phyloP scores from a whole-genome alignment of 1,284 basidiomycete genomes.

The Hypsizygus ulmarius region DNA sequence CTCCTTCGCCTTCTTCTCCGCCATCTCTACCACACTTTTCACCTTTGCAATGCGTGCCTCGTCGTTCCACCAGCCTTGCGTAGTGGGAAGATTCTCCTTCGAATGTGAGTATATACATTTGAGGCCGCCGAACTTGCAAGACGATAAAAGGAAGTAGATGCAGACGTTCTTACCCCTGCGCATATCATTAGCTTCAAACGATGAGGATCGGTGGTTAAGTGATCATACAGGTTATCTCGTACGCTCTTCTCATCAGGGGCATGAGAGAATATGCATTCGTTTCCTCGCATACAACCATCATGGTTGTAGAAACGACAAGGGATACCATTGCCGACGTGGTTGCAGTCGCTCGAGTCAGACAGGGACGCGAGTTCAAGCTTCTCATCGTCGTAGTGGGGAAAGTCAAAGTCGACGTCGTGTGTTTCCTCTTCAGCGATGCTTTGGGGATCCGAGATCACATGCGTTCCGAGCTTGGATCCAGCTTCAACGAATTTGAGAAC shows the following conservation, averaged over 20 bases:
- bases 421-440: conserved; percentile 14
- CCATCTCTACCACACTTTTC: conserved; percentile 31
- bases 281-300: conserved; percentile 40
- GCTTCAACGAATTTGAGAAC: conserved; percentile 26
- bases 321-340: conserved; percentile 46
- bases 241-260: conserved; percentile 51
- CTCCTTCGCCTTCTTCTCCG: conserved; percentile 29
- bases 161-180: conserved; percentile 40
- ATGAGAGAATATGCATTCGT: conserved; percentile 44
- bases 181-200: background rate
- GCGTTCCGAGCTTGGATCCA: conserved; percentile 23
- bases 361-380: conserved; percentile 30
- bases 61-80: conserved; percentile 33
- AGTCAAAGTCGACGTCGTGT: conserved; percentile 31
- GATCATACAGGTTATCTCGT: conserved; percentile 45
- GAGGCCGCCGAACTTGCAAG: conserved; percentile 34
- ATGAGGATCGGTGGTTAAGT: background rate
- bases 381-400: conserved; percentile 35
- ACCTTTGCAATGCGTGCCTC: conserved; percentile 27
- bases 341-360: conserved; percentile 48
- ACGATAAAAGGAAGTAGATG: conserved; percentile 35
- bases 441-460: conserved; percentile 20
- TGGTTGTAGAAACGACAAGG: conserved; percentile 55
- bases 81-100: conserved; percentile 26
- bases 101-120: conserved; percentile 38